Percentiles rank a stretch among this genome's conserved stretches.
Conservation (phyloP, 163 green algal species). For the Scenedesmus sp. region DNA sequence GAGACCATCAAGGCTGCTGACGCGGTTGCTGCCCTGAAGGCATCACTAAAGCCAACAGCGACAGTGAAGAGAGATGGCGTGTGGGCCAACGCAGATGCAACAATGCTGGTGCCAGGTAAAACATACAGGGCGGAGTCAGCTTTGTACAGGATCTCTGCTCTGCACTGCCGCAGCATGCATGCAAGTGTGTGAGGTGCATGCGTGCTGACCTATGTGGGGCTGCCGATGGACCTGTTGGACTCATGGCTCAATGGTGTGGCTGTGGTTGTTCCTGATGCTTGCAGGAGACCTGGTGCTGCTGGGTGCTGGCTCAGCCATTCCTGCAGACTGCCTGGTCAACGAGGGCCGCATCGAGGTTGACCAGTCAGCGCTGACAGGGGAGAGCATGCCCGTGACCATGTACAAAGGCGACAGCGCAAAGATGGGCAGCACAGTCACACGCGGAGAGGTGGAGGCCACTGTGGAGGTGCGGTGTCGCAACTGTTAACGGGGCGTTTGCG, state of each 20-base stretch:
- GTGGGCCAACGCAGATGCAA: constrained; percentile 78
- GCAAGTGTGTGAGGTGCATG: no score
- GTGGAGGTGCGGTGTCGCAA: constrained; percentile 60
- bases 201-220: no score
- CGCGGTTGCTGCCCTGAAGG: constrained; percentile 79
- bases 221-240: no score
- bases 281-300: constrained; percentile 80
- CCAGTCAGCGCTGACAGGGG: constrained; percentile 74
- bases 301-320: constrained; percentile 74
- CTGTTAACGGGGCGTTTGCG: not conserved
- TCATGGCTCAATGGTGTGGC: no score
- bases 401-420: constrained; percentile 64
- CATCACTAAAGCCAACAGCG: constrained; percentile 79
- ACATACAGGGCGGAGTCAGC: no score
- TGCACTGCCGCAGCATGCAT: no score
- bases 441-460: constrained; percentile 82
- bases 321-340: constrained; percentile 81
- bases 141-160: no score
- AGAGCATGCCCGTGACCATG: constrained; percentile 69
- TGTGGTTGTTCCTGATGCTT: not conserved
- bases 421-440: constrained; percentile 85
- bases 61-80: constrained; percentile 82
- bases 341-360: constrained; percentile 64
- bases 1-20: constrained; percentile 78
- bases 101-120: constrained; percentile 78